These are phyloP conservation scores for Fraxinus angustifolia DNA, from an alignment of 305 asterid species.

Conservation along the genomic window DNA sequence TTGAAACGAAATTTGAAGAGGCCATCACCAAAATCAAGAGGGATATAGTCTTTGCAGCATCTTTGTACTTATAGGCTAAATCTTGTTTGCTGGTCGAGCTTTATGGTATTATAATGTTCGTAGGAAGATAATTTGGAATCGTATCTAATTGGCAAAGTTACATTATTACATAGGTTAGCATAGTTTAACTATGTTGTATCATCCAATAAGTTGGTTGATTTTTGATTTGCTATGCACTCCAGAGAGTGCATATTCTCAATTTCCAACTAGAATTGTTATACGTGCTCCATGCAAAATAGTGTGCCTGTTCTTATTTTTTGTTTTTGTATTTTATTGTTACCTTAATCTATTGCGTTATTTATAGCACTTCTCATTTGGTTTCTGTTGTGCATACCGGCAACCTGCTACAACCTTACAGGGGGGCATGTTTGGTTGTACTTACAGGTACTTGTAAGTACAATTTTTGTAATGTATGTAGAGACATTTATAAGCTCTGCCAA, in stretches of 20 bases:
- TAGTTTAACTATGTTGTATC: neutral
- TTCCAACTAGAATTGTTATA: neutral
- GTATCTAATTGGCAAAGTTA: neutral
- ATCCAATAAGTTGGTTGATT: neutral
- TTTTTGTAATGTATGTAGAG: neutral
- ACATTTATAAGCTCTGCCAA: neutral
- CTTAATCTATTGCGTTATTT: neutral
- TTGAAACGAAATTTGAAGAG: conserved; percentile 80
- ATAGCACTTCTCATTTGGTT: neutral
- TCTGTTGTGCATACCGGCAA: neutral
- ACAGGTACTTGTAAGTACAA: neutral
- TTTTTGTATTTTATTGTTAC: neutral
- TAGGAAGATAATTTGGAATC: neutral
- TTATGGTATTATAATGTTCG: neutral
- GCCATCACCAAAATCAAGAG: conserved; percentile 91
- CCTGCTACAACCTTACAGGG: neutral
- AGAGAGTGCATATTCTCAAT: neutral
- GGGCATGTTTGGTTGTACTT: neutral
- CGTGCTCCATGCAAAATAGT: neutral
- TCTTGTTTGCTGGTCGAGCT: neutral
- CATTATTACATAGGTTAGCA: neutral
- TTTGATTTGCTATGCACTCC: neutral
- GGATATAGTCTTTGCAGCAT: conserved; percentile 98
- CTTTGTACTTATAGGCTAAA: conserved; percentile 60
- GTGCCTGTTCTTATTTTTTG: neutral